phyloP scores from a whole-genome alignment of 768 basidiomycete genomes.

The Xanthoconium stramineum region DNA sequence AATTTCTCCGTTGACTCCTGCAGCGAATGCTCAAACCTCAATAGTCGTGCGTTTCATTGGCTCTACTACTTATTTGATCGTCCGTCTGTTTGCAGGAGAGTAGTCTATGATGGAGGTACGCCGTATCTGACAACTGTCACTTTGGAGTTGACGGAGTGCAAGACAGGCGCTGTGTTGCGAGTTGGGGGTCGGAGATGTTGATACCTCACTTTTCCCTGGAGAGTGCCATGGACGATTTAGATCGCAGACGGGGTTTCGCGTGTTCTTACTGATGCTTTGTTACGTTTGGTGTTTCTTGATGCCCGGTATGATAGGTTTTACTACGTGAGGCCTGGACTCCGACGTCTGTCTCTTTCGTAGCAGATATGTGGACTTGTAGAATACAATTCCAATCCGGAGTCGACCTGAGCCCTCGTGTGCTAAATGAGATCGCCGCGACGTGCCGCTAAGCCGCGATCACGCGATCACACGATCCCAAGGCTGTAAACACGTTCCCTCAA shows the following conservation, averaged over 20 bases:
- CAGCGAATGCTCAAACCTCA: not conserved
- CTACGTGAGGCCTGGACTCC: no score
- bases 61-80: constrained; percentile 74
- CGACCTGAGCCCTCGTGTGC: no score
- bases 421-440: no score
- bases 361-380: constrained; percentile 37
- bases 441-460: no score
- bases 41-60: constrained; percentile 84
- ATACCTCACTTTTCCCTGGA: not conserved
- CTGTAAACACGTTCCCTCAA: no score
- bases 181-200: not conserved
- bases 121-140: no score
- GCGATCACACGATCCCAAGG: no score
- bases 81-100: constrained; percentile 88
- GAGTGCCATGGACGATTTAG: constrained; percentile 12
- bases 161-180: not conserved
- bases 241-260: not conserved
- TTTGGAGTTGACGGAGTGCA: not conserved
- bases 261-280: not conserved
- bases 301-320: no score
- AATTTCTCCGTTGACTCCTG: not conserved
- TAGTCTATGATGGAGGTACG: constrained; percentile 26
- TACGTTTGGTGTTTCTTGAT: no score
- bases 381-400: no score
- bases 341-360: no score